Evolutionary conservation across 2,329 filamentous ascomycete genomes (phyloP), one percentile per base, ranked within the genome.

Genomic region (Fusarium gaditjirri): DNA sequence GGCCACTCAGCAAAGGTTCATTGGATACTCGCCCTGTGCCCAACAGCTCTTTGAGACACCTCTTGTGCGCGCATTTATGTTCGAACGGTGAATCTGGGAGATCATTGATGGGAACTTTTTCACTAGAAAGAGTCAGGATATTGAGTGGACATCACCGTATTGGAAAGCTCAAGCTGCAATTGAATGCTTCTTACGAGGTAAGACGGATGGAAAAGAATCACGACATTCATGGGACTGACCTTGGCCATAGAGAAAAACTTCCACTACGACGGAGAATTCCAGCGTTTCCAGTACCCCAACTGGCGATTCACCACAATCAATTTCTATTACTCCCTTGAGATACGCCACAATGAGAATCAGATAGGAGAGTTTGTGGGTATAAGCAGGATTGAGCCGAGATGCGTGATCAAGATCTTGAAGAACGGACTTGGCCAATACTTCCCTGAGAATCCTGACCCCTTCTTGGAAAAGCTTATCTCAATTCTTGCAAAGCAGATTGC

Each of bases 261-360:
- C 17, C 0, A 1, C 1, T n/a, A 38, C 21, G 8, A 31, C 27
- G 5, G 12, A 8, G 9, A 13, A 0, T 0, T 2, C 3, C 9
- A 23, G 9, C 0, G 9, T 19, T 3, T 12, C 41, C 13, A 61
- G n/a, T 61, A 39, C 13, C n/a, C 41, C 38, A 23, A 33, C 52
- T 57, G 59, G 50, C 54, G 50, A 47, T 33, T 1, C 10, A 38
- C 35, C 27, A n/a, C 59, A 23, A 41, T 57, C 23, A 2, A 35
- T 7, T 1, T 57, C n/a, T 46, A 33, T 17, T 43, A 36, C 39
- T 2, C 35, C n/a, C 11, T 33, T 10, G 8, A 27, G 27, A 5
- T 27, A 27, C 8, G 27, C 27, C 5, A 27, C 27, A 27, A 27
- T 27, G 27, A 27, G 27, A 27, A 27, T 27, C 27, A 8, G 5